phyloP scores from a whole-genome alignment of 2,329 filamentous ascomycete genomes.

The Pseudovirgaria hyperparasitica region DNA sequence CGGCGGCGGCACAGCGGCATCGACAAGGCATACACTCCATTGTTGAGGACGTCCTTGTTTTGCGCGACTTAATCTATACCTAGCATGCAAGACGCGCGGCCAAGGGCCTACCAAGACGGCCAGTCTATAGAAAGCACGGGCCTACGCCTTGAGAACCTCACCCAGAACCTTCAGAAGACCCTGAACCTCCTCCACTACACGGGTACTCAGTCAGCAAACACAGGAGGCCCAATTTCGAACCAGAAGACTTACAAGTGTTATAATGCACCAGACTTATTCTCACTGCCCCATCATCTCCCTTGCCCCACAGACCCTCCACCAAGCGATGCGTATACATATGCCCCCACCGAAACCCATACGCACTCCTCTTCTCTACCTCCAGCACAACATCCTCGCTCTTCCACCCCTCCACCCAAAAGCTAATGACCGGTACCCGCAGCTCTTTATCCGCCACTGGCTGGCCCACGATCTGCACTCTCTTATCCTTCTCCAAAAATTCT shows the following conservation, averaged over 20 bases:
- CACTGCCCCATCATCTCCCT: constrained; percentile 50
- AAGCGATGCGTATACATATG: constrained; percentile 56
- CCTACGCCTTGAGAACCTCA: constrained; percentile 27
- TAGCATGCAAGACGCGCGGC: no score
- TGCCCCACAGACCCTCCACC: constrained; percentile 43
- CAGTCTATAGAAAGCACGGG: no score
- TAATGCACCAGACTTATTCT: constrained; percentile 64
- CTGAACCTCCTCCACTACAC: constrained; percentile 42
- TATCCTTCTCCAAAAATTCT: constrained; percentile 40
- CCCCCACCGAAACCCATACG: constrained; percentile 54
- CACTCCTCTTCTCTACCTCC: constrained; percentile 44
- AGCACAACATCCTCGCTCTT: constrained; percentile 47
- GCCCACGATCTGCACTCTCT: constrained; percentile 47
- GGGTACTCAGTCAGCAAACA: background rate
- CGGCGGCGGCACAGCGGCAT: no score
- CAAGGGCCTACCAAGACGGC: no score
- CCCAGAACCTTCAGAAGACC: constrained; percentile 41
- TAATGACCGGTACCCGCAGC: constrained; percentile 51
- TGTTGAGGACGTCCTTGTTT: no score
- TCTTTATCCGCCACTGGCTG: constrained; percentile 34
- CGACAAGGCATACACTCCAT: no score
- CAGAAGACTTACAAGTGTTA: no score
- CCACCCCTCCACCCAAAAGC: constrained; percentile 48
- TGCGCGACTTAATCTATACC: no score
- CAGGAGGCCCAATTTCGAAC: constrained; percentile 26